Evolutionary conservation across 495 filamentous ascomycete species (phyloP).

Genomic region (Evernia prunastri): DNA sequence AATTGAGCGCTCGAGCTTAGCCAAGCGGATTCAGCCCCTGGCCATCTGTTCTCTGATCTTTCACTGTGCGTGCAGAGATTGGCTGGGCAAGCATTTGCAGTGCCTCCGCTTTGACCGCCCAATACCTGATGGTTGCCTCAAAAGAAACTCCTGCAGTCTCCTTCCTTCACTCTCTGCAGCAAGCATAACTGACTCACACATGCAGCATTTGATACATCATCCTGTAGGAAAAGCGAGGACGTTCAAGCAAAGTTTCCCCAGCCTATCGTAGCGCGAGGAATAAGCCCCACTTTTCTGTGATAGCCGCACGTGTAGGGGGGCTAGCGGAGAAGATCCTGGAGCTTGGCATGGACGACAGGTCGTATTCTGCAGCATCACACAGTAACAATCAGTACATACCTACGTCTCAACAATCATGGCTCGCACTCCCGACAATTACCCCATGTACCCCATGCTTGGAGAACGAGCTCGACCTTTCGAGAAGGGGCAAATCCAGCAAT

Average conservation of each 20-base stretch:
- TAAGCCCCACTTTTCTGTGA: background rate
- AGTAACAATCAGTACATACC: background rate
- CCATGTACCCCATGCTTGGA: background rate
- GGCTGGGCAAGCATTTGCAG: background rate
- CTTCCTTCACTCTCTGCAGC: background rate
- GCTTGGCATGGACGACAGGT: slow-evolving; percentile 1
- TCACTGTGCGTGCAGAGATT: background rate
- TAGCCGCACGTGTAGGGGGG: background rate
- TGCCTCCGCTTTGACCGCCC: slow-evolving; percentile 6
- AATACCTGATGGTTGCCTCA: background rate
- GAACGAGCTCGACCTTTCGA: background rate
- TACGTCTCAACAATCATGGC: background rate
- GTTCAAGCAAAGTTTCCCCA: slow-evolving; percentile 15
- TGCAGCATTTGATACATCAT: background rate
- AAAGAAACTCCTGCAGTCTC: slow-evolving; percentile 10
- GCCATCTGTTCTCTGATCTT: background rate
- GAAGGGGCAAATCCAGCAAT: background rate
- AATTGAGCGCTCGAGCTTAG: too few species aligned
- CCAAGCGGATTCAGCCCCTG: too few species aligned
- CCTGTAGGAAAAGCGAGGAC: background rate
- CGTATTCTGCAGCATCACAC: background rate
- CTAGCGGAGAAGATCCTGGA: background rate
- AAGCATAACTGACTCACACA: slow-evolving; percentile 13
- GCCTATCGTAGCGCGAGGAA: slow-evolving; percentile 5
- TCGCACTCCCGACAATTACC: background rate